Percentiles rank a stretch among this genome's conserved stretches.
These are phyloP conservation scores for Aspergillus sp. DNA, from an alignment of 2,329 filamentous ascomycete species.

Conservation along the genomic window DNA sequence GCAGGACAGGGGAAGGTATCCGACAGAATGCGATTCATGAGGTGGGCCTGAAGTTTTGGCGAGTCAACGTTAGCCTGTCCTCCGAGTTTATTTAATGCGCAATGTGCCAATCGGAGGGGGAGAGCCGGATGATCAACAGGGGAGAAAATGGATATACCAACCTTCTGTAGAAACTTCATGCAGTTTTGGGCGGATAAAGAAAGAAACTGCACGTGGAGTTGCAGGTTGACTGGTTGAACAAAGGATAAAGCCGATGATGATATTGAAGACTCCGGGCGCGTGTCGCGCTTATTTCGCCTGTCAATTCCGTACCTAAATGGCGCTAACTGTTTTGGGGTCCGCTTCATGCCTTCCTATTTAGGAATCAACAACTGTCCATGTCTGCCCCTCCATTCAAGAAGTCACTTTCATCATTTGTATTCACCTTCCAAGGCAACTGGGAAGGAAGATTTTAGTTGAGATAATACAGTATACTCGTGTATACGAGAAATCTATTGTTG, in stretches of 20 bases:
- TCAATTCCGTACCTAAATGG: not conserved
- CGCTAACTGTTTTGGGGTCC: conserved; percentile 8
- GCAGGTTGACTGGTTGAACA: not conserved
- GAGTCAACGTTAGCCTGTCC: not conserved
- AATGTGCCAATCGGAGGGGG: not conserved
- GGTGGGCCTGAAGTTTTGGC: conserved; percentile 17
- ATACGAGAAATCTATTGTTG: too few species aligned
- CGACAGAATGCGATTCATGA: conserved; percentile 34
- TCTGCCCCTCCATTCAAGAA: too few species aligned
- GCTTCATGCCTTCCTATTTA: not conserved
- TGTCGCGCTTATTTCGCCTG: conserved; percentile 14
- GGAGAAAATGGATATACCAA: not conserved
- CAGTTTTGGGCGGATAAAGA: conserved; percentile 5
- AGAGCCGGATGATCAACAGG: not conserved
- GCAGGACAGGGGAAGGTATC: conserved; percentile 25
- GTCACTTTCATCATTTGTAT: too few species aligned
- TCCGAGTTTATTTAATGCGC: not conserved
- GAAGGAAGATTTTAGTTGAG: too few species aligned
- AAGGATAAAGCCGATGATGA: conserved; percentile 3
- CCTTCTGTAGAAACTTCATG: conserved; percentile 16
- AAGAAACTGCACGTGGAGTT: not conserved
- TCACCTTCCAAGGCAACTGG: too few species aligned
- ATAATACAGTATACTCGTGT: too few species aligned
- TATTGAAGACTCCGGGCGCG: conserved; percentile 4
- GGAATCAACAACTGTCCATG: not conserved